Percentiles rank a stretch among this genome's conserved stretches.
Evolutionary conservation across 129 eudicot genomes (phyloP).

Genomic region (Saposhnikovia divaricata): DNA sequence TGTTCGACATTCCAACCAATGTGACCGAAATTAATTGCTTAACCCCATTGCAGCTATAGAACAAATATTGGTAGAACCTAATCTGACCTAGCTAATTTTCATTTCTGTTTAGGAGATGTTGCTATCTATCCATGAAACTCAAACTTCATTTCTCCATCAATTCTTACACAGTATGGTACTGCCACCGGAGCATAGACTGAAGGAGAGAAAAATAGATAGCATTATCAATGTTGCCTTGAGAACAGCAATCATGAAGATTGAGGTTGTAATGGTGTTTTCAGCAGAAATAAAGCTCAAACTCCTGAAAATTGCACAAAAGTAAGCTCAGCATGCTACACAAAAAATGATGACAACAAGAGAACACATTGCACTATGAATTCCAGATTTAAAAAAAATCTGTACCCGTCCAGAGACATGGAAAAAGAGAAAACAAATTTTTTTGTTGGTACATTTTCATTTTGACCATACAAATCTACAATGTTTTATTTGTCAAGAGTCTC

Average conservation of each 20-base stretch:
- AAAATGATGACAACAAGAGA: background rate
- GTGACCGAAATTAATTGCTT: background rate
- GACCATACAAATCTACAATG: background rate
- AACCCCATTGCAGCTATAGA: background rate
- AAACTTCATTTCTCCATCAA: slow-evolving; percentile 26
- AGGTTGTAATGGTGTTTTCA: slow-evolving; percentile 26
- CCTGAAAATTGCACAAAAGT: slow-evolving; percentile 18
- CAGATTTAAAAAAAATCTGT: background rate
- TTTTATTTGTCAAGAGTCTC: background rate
- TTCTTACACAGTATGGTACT: slow-evolving; percentile 25
- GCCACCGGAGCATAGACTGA: slow-evolving; percentile 31
- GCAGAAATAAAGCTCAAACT: slow-evolving; percentile 29
- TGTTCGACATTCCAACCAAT: background rate
- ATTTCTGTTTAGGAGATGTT: slow-evolving; percentile 12
- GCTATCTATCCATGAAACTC: slow-evolving; percentile 26
- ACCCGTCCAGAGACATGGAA: background rate
- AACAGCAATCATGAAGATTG: slow-evolving; percentile 13
- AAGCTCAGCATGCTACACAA: slow-evolving; percentile 9
- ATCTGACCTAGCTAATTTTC: slow-evolving; percentile 26
- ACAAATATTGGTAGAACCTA: background rate
- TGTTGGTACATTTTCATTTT: background rate
- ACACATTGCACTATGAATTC: background rate
- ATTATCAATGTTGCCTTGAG: slow-evolving; percentile 29
- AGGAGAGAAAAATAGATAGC: slow-evolving; percentile 28
- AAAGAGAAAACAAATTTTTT: too few relatives aligned